A percentile compares a stretch with the other conserved stretches of the same genome.
phyloP scores from a whole-genome alignment of 1,284 basidiomycete species.

The Cryptococcus depauperatus region DNA sequence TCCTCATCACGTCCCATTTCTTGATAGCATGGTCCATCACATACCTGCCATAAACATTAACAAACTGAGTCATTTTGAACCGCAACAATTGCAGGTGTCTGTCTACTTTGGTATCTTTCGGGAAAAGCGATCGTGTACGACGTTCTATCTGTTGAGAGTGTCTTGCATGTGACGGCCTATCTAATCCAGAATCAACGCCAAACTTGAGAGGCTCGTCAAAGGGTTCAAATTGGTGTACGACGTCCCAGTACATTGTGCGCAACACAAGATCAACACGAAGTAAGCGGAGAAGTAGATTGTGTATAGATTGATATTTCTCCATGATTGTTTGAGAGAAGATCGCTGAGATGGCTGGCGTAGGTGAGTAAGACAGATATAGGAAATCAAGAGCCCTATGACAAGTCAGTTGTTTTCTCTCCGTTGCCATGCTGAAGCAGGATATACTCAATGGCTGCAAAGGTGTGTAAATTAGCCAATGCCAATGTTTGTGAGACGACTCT shows the following conservation, averaged over 20 bases:
- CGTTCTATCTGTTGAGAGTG: slow-evolving; percentile 27
- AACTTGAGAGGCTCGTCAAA: slow-evolving; percentile 14
- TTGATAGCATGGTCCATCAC: slow-evolving; percentile 68
- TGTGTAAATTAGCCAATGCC: slow-evolving; percentile 1
- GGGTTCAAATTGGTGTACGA: slow-evolving; percentile 19
- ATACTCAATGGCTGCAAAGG: slow-evolving; percentile 53
- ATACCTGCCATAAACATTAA: slow-evolving; percentile 58
- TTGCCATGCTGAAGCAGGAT: slow-evolving; percentile 47
- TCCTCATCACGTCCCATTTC: slow-evolving; percentile 63
- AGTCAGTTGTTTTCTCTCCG: neutral
- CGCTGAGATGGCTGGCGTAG: slow-evolving; percentile 60
- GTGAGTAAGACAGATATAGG: slow-evolving; percentile 74
- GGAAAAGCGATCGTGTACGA: slow-evolving; percentile 51
- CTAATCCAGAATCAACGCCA: slow-evolving; percentile 21
- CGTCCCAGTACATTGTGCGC: slow-evolving; percentile 54
- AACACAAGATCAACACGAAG: slow-evolving; percentile 67
- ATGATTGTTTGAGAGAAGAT: slow-evolving; percentile 61
- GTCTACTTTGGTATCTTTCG: slow-evolving; percentile 52
- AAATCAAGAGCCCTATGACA: slow-evolving; percentile 67
- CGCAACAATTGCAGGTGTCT: slow-evolving; percentile 58
- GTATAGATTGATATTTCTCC: slow-evolving; percentile 74
- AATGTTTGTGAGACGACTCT: neutral
- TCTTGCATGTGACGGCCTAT: slow-evolving; percentile 3
- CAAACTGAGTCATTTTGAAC: slow-evolving; percentile 62
- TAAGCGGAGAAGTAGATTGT: slow-evolving; percentile 66